These are phyloP conservation scores for Inonotus hispidus DNA, from an alignment of 1,284 basidiomycete species.

Conservation along the genomic window DNA sequence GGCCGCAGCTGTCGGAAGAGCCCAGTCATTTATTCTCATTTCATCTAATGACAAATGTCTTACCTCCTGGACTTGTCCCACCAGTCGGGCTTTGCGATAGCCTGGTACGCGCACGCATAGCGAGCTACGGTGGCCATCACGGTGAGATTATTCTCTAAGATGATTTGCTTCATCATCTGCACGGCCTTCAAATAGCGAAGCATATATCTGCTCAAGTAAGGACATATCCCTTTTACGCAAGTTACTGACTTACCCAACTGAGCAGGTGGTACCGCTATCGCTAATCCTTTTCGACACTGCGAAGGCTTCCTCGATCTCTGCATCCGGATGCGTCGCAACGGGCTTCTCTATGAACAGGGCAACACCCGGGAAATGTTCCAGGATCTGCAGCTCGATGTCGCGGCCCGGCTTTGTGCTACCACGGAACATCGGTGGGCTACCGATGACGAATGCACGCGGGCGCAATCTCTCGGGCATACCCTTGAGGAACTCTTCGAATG, in stretches of 20 bases:
- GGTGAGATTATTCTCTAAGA: slow-evolving; percentile 91
- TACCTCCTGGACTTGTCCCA: slow-evolving; percentile 94
- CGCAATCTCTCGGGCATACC: slow-evolving; percentile 56
- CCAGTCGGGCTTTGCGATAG: slow-evolving; percentile 91
- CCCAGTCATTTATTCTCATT: neutral
- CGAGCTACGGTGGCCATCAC: slow-evolving; percentile 97
- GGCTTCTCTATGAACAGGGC: slow-evolving; percentile 97
- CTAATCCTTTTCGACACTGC: slow-evolving; percentile 63
- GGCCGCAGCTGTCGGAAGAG: slow-evolving; percentile 59
- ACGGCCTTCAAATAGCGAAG: slow-evolving; percentile 91
- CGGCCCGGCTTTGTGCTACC: slow-evolving; percentile 73
- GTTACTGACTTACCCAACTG: slow-evolving; percentile 66
- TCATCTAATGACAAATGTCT: slow-evolving; percentile 4
- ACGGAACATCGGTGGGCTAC: slow-evolving; percentile 91
- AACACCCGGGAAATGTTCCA: slow-evolving; percentile 85
- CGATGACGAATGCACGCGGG: slow-evolving; percentile 81
- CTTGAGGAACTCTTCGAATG: slow-evolving; percentile 82
- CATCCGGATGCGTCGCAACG: slow-evolving; percentile 76
- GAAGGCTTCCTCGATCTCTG: slow-evolving; percentile 65
- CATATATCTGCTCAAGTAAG: slow-evolving; percentile 60
- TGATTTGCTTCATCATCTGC: slow-evolving; percentile 97
- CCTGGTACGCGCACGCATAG: slow-evolving; percentile 91
- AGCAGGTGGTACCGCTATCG: slow-evolving; percentile 74
- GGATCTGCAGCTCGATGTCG: slow-evolving; percentile 87
- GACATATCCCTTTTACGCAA: neutral